Conservation (phyloP, 805 yeast species). For the Maudiozyma saulgeensis region DNA sequence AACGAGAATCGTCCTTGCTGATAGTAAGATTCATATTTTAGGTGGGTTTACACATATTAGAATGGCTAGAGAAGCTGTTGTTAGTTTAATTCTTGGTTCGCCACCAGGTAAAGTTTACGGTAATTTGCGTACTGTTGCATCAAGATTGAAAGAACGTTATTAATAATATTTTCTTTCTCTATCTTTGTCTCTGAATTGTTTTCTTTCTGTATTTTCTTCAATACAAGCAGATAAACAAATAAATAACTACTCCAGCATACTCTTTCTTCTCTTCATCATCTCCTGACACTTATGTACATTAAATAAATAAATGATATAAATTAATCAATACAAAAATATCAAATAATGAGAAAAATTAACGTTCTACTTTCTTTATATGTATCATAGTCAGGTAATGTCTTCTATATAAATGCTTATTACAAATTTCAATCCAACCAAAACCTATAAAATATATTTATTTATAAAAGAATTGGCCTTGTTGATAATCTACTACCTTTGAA, state of each 20-base stretch:
- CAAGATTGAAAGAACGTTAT: constrained; percentile 93
- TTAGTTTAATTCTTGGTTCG: constrained; percentile 86
- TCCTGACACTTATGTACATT: background rate
- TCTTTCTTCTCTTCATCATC: background rate
- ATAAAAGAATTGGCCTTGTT: constrained; percentile 30
- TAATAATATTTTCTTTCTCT: constrained; percentile 20
- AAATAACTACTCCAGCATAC: too few relatives aligned
- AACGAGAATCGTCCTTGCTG: constrained; percentile 96
- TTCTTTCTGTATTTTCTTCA: background rate
- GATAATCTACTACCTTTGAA: constrained; percentile 45
- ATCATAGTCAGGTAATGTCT: too few relatives aligned
- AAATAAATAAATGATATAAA: background rate
- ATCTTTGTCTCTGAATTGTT: background rate
- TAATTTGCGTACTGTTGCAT: constrained; percentile 90
- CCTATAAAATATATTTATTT: background rate
- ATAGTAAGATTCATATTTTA: constrained; percentile 87
- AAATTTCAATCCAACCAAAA: too few relatives aligned
- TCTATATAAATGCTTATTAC: too few relatives aligned
- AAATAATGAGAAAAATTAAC: too few relatives aligned
- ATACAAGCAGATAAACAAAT: too few relatives aligned
- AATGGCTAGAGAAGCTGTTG: constrained; percentile 98
- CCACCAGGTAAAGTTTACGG: constrained; percentile 99
- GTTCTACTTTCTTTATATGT: too few relatives aligned
- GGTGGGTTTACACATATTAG: constrained; percentile 96
- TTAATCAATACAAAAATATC: background rate